Base-by-base conservation (phyloP, 805 yeast genomes). In the Metschnikowia noctiluminum region DNA sequence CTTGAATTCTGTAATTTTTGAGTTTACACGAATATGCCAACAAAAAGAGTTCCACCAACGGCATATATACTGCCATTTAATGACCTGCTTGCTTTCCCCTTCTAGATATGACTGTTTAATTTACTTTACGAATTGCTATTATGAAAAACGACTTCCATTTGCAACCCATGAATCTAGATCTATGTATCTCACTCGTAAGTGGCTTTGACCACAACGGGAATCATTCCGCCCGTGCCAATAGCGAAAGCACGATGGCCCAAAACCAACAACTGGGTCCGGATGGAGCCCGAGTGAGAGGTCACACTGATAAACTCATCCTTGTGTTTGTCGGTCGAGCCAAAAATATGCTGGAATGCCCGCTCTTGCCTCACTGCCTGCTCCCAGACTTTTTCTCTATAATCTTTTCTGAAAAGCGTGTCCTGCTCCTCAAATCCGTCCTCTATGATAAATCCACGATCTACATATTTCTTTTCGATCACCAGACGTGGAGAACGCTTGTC, bases 201-300 rank as follows among this genome's bases (percentile, higher is more conserved):
- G 13, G 65, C 81, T 56, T 73, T 74, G 1, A 80, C 78, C 41
- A 80, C 69, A 7, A 80, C 74, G 0, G 84, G 82, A 35, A 79
- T 71, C 74, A 80, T 75, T 10, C 80, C 83, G 7, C 84, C 84
- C 1, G 84, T 78, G 10, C 73, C 74, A 30, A 80, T 66, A 6
- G 75, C 66, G 56, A 78, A 79, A 15, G 65, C 62, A 38, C 81
- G 62, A 58, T 79, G 84, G 21, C 71, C 71, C 46, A 77, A 59
- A 2, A 73, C 82, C 52, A 69, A 54, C 43, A 79, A 63, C 48
- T 78, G 76, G 4, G 80, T 71, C 39, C 78, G 61, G 40, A 79
- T 77, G 27, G 77, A 66, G 0, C 83, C 83, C 16, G 78, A 70
- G 56, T 79, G 84, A 28, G 73, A 66, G 12, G 83, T 78, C n/a